Base-by-base conservation (phyloP, 768 basidiomycete species). In the Boletus vermiculosoides region DNA sequence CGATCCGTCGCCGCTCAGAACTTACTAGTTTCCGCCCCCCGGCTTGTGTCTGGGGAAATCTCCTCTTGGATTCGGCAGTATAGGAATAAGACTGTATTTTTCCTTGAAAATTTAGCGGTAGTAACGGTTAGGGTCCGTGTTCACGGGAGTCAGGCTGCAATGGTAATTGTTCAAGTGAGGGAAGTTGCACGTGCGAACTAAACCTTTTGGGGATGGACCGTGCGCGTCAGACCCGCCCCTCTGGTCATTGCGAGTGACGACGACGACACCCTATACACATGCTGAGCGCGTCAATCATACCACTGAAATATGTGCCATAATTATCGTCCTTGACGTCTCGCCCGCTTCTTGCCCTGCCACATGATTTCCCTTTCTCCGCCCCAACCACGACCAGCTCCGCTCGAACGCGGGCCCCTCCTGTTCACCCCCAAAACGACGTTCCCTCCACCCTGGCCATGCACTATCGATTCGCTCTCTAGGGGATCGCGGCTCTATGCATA, bases 1-100 rank as follows among this genome's bases (percentile, higher is more conserved):
- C 70, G 70, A 71, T 71, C 63, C 63, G 71, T 65, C 71, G 72
- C 72, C 72, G 71, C 71, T 72, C 71, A 71, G 71, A 72, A 72
- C 64, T 63, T 33, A 46, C 45, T 44, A 37, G 50, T 49, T 55
- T 63, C 60, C 59, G 48, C 54, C 47, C 49, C 45, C 49, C 61
- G 52, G 63, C 63, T 57, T 49, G 50, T 10, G 44, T 52, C 42
- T 50, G 55, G 45, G 22, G 41, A 16, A 52, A 34, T 37, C 50
- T 48, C 51, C 57, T 52, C 48, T 57, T 39, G 63, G 51, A 46
- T 51, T 58, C 60, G 40, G 36, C 55, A 51, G 55, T 31, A 39
- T 25, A 41, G 44, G 47, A 47, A 55, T 34, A 28, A 28, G 50
- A 49, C 40, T 37, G 52, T 59, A 39, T 34, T 56, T 54, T 52